Evolutionary conservation across 345 rosid genomes (phyloP), one percentile per base, ranked within the genome.

Genomic region (Gossypium ekmanianum): DNA sequence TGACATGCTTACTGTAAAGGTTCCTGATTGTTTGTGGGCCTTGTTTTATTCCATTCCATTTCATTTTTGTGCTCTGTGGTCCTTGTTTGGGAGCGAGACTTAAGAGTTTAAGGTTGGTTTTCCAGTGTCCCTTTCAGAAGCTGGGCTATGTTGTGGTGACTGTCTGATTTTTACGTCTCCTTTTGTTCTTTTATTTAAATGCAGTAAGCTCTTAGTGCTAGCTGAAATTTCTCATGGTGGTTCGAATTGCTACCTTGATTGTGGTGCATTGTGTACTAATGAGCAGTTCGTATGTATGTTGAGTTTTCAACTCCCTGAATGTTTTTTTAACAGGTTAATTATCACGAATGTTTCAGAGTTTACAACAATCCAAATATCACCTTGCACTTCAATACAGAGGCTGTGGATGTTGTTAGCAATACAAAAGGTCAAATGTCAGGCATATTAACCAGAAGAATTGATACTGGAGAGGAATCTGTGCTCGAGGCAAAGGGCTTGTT

Each of bases 281-380:
- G 88, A 83, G 73, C 87, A 79, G 74, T 81, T 86, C 81, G 81
- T 88, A 75, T 82, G 81, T 88, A 75, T 81, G 88, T 92, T 84
- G 90, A 91, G 97, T 87, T 94, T 90, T 92, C 98, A 94, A 94
- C 98, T 86, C 87, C 98, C 94, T 94, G 91, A 83, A 91, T 94
- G 92, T 94, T 92, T 94, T 83, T 88, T 91, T 92, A 92, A 94
- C 98, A 94, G 97, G 98, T 92, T 94, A 88, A 90, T 94, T 92
- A 94, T 92, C 97, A 81, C 98, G 94, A 90, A 94, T 94, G 98
- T 92, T 94, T 88, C 98, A 94, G 98, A 94, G 98, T 94, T 92
- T 73, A 84, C 92, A 92, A 91, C 92, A 94, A 87, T 86, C 96
- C 94, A 75, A 94, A 94, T 81, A 82, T 94, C 86, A 90, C 94